Base-by-base conservation (phyloP, 176 grass and related monocot genomes). In the Triticum dicoccoides region DNA sequence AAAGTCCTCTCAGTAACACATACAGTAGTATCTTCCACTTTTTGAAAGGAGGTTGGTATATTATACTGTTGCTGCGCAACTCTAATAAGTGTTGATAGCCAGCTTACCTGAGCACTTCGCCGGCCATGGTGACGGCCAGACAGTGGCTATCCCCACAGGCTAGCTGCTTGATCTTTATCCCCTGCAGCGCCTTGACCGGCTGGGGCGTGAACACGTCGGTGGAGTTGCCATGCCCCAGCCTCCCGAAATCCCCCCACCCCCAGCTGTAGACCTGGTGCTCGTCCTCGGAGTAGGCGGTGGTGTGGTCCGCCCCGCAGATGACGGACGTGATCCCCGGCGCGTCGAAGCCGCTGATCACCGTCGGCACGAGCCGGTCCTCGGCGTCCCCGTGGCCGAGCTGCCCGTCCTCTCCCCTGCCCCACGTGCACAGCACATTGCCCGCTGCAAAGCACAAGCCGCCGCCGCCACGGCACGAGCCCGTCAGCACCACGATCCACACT, bases 91-190 rank as follows among this genome's bases (percentile, higher is more conserved):
- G 59, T 12, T 17, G n/a, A 1, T 49, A 61, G 12, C 37, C 17
- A 1, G 8, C 80, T 80, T 41, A 99, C 97, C 97, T 99, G 84
- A 83, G 97, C 87, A 99, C 94, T 90, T 93, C 85, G 9, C 92
- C 94, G 15, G 83, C 76, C 83, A 91, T 87, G 67, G 97, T 96
- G n/a, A 99, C 97, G 63, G 94, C 92, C 5, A 96, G 88, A 54
- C 97, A 99, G 88, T 99, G 97, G 87, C 97, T 96, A 24, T 99
- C 97, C 49, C 97, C 97, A 81, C 97, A 99, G 73, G 94, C 97
- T 42, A 99, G 92, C 91, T 99, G 94, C 83, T 91, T 96, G 89
- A 99, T 99, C 84, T 91, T 86, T 71, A 99, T 83, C 65, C 97
- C 92, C 85, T 94, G 94, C 68, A 99, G 89, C 80, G 92, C 90